These are phyloP conservation scores for Gossypium ekmanianum DNA, from an alignment of 345 rosid genomes.

Conservation along the genomic window DNA sequence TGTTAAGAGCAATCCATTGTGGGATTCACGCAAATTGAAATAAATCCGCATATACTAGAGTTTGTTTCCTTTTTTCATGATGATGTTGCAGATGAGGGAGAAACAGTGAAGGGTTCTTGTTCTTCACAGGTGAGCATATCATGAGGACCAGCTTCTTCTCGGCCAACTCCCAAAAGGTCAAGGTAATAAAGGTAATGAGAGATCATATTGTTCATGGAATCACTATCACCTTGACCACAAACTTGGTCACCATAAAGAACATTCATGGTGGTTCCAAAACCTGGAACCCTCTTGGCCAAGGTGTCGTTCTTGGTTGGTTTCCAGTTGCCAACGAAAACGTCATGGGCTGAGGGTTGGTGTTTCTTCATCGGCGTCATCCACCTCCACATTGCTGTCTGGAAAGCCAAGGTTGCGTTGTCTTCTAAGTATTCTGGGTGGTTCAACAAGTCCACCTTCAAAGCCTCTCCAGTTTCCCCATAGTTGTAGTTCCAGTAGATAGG, in stretches of 20 bases:
- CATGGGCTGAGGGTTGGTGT: slow-evolving; percentile 72
- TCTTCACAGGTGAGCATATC: slow-evolving; percentile 70
- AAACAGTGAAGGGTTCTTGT: slow-evolving; percentile 49
- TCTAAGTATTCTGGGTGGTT: slow-evolving; percentile 71
- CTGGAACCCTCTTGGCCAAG: slow-evolving; percentile 55
- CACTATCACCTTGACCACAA: slow-evolving; percentile 61
- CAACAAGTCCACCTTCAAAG: slow-evolving; percentile 59
- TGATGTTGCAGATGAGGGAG: slow-evolving; percentile 36
- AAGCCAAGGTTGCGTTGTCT: slow-evolving; percentile 72
- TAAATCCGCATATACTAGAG: not conserved
- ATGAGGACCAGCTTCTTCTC: slow-evolving; percentile 87
- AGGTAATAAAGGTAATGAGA: slow-evolving; percentile 77
- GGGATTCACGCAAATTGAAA: not conserved
- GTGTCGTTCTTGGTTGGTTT: slow-evolving; percentile 86
- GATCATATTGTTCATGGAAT: slow-evolving; percentile 65
- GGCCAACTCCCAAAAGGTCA: slow-evolving; percentile 76
- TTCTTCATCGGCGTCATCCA: slow-evolving; percentile 93
- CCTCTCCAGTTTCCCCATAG: slow-evolving; percentile 72
- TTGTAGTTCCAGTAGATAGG: slow-evolving; percentile 90
- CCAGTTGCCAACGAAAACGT: slow-evolving; percentile 71
- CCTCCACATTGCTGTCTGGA: slow-evolving; percentile 74
- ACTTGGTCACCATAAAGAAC: slow-evolving; percentile 67
- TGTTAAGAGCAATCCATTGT: not conserved
- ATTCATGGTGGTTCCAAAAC: slow-evolving; percentile 80
- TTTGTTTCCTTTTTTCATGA: slow-evolving; percentile 16